Conservation (phyloP, 441 rosid species). For the Codiaeum variegatum region DNA sequence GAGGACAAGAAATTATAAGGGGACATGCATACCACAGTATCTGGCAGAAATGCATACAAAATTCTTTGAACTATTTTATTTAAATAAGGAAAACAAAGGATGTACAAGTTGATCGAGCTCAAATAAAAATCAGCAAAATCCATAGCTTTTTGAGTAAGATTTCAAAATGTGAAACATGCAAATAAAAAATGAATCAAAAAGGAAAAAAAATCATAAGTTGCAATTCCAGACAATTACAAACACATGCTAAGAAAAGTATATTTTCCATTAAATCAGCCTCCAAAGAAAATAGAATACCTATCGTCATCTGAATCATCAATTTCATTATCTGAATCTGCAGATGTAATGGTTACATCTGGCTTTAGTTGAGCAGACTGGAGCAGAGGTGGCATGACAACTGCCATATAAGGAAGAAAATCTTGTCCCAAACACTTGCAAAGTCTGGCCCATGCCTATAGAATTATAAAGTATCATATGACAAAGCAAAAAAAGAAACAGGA, state of each 20-base stretch:
- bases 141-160: neutral
- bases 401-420: slow-evolving; percentile 97
- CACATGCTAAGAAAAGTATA: neutral
- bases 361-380: slow-evolving; percentile 97
- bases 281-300: slow-evolving; percentile 44
- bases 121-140: neutral
- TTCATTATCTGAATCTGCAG: slow-evolving; percentile 96
- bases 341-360: slow-evolving; percentile 97
- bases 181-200: neutral
- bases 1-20: neutral
- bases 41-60: neutral
- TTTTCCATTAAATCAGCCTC: slow-evolving; percentile 11
- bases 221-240: too few relatives aligned
- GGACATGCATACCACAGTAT: neutral
- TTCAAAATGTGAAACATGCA: neutral
- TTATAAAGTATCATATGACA: slow-evolving; percentile 10
- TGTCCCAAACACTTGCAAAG: slow-evolving; percentile 99
- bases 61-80: neutral
- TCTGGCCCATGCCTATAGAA: slow-evolving; percentile 93
- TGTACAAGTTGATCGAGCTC: neutral
- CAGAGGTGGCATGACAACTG: slow-evolving; percentile 96
- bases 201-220: too few relatives aligned
- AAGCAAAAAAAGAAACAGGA: slow-evolving; percentile 6
- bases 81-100: neutral
- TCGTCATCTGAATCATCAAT: slow-evolving; percentile 95